Evolutionary conservation across 352 stramenopile genomes (phyloP), one percentile per base, ranked within the genome.

Genomic region (Elongisporangium prolatum): DNA sequence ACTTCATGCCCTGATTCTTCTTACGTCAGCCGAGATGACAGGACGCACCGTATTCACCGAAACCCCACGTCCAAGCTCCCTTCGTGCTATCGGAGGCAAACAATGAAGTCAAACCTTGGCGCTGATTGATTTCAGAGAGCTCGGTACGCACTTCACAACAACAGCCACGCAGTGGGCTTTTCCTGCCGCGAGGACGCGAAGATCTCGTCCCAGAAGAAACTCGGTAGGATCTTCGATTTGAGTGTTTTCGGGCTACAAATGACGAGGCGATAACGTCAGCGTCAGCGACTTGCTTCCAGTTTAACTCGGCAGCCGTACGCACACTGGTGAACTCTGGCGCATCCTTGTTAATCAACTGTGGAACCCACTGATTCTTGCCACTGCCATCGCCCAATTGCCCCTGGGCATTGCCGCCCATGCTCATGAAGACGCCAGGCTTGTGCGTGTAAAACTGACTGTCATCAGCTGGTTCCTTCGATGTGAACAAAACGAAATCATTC

Each of bases 281-380:
- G 24, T 44, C 34, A 61, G 52, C 10, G 4, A n/a, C 8, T 59
- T 60, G 4, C 13, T n/a, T 24, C 11, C n/a, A 20, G 28, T n/a
- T n/a, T 10, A 25, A 17, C 0, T 13, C 17, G 4, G 25, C 21
- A 34, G 4, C 22, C 47, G 2, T 1, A 52, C 67, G 50, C 69
- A 90, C 83, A 47, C 58, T 77, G 18, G 84, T 93, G 55, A 77
- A 60, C 20, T 75, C 68, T 2, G 80, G 59, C 1, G 72, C 75
- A 21, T 91, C 74, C 50, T 88, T 89, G 63, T 93, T 93, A 11
- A 93, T 60, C 2, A 86, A 66, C 59, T 91, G 84, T 0, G 84
- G 84, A 10, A 93, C 79, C 84, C 84, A 93, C 59, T 93, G 84
- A 63, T 93, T 91, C 55, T 87, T 88, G n/a, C 69, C 69, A 0